These are phyloP conservation scores for Termitomyces sp. DNA, from an alignment of 768 basidiomycete genomes.

Conservation along the genomic window DNA sequence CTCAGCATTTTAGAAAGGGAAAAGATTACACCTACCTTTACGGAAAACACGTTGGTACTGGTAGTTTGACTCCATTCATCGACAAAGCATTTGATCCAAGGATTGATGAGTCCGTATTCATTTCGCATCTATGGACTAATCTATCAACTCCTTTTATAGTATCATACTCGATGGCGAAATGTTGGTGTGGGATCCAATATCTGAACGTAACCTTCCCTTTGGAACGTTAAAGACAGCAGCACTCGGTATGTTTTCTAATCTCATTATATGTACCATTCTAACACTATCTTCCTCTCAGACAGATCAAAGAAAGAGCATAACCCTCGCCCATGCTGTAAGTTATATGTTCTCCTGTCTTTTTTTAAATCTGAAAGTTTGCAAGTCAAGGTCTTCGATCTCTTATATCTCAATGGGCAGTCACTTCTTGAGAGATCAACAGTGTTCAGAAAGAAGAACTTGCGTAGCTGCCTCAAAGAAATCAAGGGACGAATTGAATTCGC, in stretches of 20 bases:
- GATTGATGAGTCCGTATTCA: conserved; percentile 68
- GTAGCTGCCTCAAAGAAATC: conserved; percentile 59
- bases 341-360: background rate
- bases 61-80: conserved; percentile 87
- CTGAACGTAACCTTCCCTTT: conserved; percentile 85
- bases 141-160: conserved; percentile 31
- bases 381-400: conserved; percentile 97
- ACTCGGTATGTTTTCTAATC: conserved; percentile 43
- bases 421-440: conserved; percentile 66
- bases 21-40: conserved; percentile 92
- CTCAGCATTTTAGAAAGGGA: conserved; percentile 55
- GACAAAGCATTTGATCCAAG: conserved; percentile 68
- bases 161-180: conserved; percentile 97
- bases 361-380: background rate
- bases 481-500: conserved; percentile 80
- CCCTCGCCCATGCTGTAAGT: conserved; percentile 89
- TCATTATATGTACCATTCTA: background rate
- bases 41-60: conserved; percentile 75
- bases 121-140: background rate
- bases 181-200: conserved; percentile 95
- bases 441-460: conserved; percentile 77
- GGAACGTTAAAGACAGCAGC: conserved; percentile 94
- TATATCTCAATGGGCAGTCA: conserved; percentile 83
- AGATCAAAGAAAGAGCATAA: conserved; percentile 63
- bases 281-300: conserved; percentile 34